Conservation (phyloP, 148 eudicot species). For the Vaccinium corymbosum region DNA sequence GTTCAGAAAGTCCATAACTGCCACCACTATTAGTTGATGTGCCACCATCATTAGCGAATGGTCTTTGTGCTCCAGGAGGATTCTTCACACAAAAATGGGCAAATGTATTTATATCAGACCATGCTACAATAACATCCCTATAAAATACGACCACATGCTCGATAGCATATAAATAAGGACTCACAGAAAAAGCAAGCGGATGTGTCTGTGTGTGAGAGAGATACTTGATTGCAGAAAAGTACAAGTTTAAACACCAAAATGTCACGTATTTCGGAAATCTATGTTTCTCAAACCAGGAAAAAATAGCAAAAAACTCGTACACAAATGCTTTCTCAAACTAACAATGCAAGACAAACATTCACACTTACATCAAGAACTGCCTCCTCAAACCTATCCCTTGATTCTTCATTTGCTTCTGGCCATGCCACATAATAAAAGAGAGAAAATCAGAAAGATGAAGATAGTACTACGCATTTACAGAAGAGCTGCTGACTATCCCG, state of each 20-base stretch:
- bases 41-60: conserved; percentile 16
- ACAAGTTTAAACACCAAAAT: background rate
- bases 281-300: background rate
- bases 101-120: background rate
- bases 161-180: background rate
- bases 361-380: conserved; percentile 42
- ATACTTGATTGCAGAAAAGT: background rate
- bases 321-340: conserved; percentile 1
- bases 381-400: conserved; percentile 31
- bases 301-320: background rate
- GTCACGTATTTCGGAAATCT: background rate
- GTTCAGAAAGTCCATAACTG: conserved; percentile 53
- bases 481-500: background rate
- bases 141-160: background rate
- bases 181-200: background rate
- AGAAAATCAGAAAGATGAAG: conserved; percentile 8
- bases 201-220: background rate
- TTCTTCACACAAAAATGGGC: conserved; percentile 25
- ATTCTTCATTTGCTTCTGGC: conserved; percentile 43
- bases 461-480: background rate
- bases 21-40: conserved; percentile 16
- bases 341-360: background rate
- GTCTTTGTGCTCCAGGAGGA: conserved; percentile 31
- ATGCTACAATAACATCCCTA: background rate
- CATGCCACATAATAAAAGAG: conserved; percentile 11